Percentiles rank a stretch among this genome's conserved stretches.
phyloP scores from a whole-genome alignment of 345 rosid genomes.

The Citrus hindsii region DNA sequence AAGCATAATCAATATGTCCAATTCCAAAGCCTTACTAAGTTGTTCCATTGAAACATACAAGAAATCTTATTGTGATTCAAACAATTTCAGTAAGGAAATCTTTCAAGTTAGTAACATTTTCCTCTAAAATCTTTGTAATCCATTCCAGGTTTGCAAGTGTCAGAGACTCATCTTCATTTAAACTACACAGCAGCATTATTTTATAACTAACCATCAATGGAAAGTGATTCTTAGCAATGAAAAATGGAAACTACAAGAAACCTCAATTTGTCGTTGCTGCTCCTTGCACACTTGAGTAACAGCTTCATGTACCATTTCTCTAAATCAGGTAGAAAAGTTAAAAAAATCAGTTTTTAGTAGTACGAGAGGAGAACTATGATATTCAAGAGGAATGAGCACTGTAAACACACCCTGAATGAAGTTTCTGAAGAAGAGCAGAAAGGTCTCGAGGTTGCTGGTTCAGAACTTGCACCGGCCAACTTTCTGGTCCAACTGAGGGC shows the following conservation, averaged over 20 bases:
- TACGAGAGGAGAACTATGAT: not conserved
- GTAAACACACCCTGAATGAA: slow-evolving; percentile 74
- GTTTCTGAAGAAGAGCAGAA: slow-evolving; percentile 92
- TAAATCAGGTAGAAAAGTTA: slow-evolving; percentile 24
- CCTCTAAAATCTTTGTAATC: not conserved
- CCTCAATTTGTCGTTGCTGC: slow-evolving; percentile 97
- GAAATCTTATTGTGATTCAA: not conserved
- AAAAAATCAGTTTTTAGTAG: slow-evolving; percentile 6
- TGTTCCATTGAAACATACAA: not conserved
- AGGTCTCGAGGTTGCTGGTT: slow-evolving; percentile 91
- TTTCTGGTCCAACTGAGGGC: slow-evolving; percentile 60
- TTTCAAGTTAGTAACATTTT: too few relatives aligned
- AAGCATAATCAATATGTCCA: not conserved
- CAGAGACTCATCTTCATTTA: not conserved
- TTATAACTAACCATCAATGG: not conserved
- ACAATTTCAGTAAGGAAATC: not conserved
- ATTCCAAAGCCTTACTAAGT: not conserved
- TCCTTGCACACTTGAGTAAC: slow-evolving; percentile 90
- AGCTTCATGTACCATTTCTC: slow-evolving; percentile 87
- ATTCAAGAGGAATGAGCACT: slow-evolving; percentile 1
- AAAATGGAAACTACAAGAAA: slow-evolving; percentile 13
- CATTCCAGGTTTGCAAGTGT: not conserved
- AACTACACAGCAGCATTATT: not conserved
- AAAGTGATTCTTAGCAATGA: not conserved
- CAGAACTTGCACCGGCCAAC: slow-evolving; percentile 88